A percentile compares a stretch with the other conserved stretches of the same genome.
Evolutionary conservation across 2,329 filamentous ascomycete genomes (phyloP).

Genomic region (Cytospora chrysosperma): DNA sequence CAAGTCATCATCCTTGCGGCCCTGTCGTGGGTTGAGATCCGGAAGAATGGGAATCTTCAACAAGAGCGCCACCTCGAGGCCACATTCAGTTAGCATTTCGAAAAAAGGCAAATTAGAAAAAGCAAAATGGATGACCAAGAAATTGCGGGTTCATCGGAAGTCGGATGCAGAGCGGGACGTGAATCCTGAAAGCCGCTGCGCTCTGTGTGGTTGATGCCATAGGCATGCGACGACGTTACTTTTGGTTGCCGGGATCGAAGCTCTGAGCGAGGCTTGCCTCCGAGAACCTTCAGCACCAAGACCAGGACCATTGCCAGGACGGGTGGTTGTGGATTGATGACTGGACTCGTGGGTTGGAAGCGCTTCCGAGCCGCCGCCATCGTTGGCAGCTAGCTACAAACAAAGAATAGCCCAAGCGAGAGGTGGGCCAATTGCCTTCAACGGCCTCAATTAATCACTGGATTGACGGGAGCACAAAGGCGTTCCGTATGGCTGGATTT

Average conservation of each 20-base stretch:
- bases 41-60: conserved; percentile 11
- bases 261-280: background rate
- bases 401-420: conserved; percentile 11
- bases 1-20: background rate
- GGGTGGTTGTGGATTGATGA: conserved; percentile 1
- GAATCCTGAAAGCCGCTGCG: background rate
- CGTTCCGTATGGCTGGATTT: background rate
- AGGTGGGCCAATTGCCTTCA: conserved; percentile 6
- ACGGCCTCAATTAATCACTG: conserved; percentile 8
- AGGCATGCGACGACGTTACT: conserved; percentile 13
- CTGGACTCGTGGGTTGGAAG: conserved; percentile 13
- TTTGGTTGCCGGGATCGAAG: background rate
- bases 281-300: background rate
- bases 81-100: background rate
- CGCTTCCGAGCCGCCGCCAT: conserved; percentile 18
- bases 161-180: background rate
- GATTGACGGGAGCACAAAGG: background rate
- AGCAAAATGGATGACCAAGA: no score
- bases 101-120: background rate
- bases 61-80: background rate
- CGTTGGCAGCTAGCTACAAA: background rate
- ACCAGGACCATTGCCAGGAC: background rate
- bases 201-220: conserved; percentile 1
- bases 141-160: conserved; percentile 4
- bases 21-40: background rate